Evolutionary conservation across 306 rosid genomes (phyloP).

Genomic region (Calophaca sinica): DNA sequence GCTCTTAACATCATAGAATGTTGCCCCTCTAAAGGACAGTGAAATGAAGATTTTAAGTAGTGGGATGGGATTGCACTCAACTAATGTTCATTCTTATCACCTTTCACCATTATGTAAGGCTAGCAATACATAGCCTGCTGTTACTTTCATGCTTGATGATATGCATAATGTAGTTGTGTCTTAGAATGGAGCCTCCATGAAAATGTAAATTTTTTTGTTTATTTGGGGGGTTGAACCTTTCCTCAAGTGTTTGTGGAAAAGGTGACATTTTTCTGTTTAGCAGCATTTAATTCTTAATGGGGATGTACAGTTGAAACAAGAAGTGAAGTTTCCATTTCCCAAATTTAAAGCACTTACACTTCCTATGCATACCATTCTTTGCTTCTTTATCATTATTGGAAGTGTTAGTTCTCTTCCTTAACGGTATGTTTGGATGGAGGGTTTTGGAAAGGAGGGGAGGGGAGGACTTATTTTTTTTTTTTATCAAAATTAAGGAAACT

Average conservation of each 20-base stretch:
- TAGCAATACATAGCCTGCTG: neutral
- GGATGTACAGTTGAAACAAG: neutral
- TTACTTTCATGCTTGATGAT: neutral
- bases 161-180: too few relatives aligned
- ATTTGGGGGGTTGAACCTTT: neutral
- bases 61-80: neutral
- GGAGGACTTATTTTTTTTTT: too few relatives aligned
- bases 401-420: too few relatives aligned
- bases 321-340: neutral
- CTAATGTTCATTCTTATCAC: neutral
- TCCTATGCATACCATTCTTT: neutral
- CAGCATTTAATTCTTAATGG: neutral
- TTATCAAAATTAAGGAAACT: too few relatives aligned
- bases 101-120: too few relatives aligned
- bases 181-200: too few relatives aligned
- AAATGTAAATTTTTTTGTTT: too few relatives aligned
- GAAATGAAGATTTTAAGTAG: neutral
- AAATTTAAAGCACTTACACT: neutral
- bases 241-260: neutral
- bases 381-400: too few relatives aligned
- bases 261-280: neutral
- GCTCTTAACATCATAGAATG: neutral
- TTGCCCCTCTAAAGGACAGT: neutral
- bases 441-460: too few relatives aligned
- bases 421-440: too few relatives aligned